Conservation (phyloP, 768 basidiomycete species). For the Lactarius indigo region DNA sequence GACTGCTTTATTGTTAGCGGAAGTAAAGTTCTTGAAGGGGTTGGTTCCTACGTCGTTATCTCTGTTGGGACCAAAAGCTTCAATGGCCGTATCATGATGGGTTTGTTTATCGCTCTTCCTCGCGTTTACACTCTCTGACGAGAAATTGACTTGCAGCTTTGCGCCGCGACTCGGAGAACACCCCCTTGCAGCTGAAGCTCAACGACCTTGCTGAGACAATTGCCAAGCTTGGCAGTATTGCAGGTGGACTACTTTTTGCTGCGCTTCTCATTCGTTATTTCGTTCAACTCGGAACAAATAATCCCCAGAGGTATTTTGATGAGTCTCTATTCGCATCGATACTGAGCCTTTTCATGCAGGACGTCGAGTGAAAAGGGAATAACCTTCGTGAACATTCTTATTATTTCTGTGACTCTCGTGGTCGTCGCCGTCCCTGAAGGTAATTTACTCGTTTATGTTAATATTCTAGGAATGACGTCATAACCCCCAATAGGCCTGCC, state of each 20-base stretch:
- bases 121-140: neutral
- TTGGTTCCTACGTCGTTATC: constrained; percentile 89
- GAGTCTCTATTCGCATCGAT: neutral
- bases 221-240: constrained; percentile 81
- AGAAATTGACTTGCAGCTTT: constrained; percentile 51
- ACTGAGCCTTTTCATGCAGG: constrained; percentile 34
- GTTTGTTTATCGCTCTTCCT: constrained; percentile 42
- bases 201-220: constrained; percentile 94
- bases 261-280: constrained; percentile 94
- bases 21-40: constrained; percentile 90
- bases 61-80: constrained; percentile 91
- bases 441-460: constrained; percentile 26
- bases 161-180: constrained; percentile 81
- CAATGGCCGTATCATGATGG: constrained; percentile 97
- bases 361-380: constrained; percentile 82
- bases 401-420: constrained; percentile 90
- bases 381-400: constrained; percentile 87
- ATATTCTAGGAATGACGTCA: constrained; percentile 18
- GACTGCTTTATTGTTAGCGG: constrained; percentile 94
- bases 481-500: constrained; percentile 61
- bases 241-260: constrained; percentile 76
- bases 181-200: constrained; percentile 91
- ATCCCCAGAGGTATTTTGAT: constrained; percentile 49
- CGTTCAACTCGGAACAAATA: constrained; percentile 67
- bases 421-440: constrained; percentile 89